Conservation (phyloP, 2,329 filamentous ascomycete species). For the Colletotrichum shisoi region DNA sequence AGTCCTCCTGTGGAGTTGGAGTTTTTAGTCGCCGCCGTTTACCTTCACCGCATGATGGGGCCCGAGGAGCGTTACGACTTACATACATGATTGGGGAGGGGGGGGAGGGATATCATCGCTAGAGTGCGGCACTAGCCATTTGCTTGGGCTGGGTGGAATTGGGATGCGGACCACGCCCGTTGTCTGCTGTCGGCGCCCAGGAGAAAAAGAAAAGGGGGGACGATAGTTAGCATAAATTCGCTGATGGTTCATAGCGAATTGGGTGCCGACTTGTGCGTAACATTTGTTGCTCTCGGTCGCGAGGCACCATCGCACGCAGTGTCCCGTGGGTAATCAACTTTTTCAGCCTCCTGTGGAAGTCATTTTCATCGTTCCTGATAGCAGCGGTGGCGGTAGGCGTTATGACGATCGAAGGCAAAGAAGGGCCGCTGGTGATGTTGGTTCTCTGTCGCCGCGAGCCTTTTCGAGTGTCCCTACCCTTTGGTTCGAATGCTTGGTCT, state of each 20-base stretch:
- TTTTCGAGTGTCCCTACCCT: slow-evolving; percentile 1
- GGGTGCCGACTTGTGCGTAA: slow-evolving; percentile 1
- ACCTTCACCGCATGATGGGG: slow-evolving; percentile 36
- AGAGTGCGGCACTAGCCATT: slow-evolving; percentile 33
- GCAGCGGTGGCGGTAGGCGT: background rate
- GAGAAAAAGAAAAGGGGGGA: slow-evolving; percentile 1
- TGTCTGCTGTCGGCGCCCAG: background rate
- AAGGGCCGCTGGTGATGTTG: background rate
- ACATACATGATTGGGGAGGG: slow-evolving; percentile 34
- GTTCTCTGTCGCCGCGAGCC: slow-evolving; percentile 3
- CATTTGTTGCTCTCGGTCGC: slow-evolving; percentile 15
- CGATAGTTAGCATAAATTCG: too few species aligned
- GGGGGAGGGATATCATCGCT: slow-evolving; percentile 21
- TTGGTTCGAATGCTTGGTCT: background rate
- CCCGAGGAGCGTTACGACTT: slow-evolving; percentile 31
- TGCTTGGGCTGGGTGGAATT: slow-evolving; percentile 11
- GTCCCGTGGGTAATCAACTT: background rate
- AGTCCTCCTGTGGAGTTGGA: slow-evolving; percentile 3
- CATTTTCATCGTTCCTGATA: background rate
- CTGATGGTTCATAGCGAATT: slow-evolving; percentile 9
- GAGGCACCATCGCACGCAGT: slow-evolving; percentile 17
- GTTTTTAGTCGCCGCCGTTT: slow-evolving; percentile 31
- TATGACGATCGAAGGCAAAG: background rate
- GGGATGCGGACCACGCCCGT: slow-evolving; percentile 11
- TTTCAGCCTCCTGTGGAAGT: slow-evolving; percentile 22